These are phyloP conservation scores for Leucaena leucocephala DNA, from an alignment of 306 rosid genomes.

Conservation along the genomic window DNA sequence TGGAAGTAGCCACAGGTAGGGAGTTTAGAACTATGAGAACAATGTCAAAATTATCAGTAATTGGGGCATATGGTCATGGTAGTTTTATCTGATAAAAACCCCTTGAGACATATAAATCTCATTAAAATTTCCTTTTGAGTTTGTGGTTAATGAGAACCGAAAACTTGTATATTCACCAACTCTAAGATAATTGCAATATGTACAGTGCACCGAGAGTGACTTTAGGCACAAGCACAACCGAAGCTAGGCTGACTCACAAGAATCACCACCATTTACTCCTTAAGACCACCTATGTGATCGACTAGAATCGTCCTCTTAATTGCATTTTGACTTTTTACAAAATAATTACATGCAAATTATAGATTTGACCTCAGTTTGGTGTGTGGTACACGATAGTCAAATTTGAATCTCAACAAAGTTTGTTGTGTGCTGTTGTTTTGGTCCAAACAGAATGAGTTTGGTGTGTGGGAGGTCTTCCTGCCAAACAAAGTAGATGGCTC, in stretches of 20 bases:
- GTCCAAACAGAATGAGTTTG: conserved; percentile 84
- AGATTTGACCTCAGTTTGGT: background rate
- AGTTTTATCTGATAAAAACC: background rate
- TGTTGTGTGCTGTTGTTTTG: conserved; percentile 20
- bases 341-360: background rate
- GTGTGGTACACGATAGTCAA: conserved; percentile 22
- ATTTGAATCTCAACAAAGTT: conserved; percentile 8
- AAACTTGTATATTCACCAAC: no score
- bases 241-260: no score
- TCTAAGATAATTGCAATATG: no score
- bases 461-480: conserved; percentile 96
- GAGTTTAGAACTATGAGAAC: conserved; percentile 1
- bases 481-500: conserved; percentile 92
- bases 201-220: no score
- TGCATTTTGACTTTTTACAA: no score
- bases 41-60: background rate
- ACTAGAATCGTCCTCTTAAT: no score
- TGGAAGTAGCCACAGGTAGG: background rate
- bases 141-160: no score
- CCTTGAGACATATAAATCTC: background rate
- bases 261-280: no score
- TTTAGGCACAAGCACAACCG: no score
- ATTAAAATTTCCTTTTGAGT: background rate
- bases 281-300: no score
- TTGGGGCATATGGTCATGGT: background rate